Percentiles rank a stretch among this genome's conserved stretches.
Evolutionary conservation across 2,329 filamentous ascomycete species (phyloP).

Genomic region (Fusarium robinianum): DNA sequence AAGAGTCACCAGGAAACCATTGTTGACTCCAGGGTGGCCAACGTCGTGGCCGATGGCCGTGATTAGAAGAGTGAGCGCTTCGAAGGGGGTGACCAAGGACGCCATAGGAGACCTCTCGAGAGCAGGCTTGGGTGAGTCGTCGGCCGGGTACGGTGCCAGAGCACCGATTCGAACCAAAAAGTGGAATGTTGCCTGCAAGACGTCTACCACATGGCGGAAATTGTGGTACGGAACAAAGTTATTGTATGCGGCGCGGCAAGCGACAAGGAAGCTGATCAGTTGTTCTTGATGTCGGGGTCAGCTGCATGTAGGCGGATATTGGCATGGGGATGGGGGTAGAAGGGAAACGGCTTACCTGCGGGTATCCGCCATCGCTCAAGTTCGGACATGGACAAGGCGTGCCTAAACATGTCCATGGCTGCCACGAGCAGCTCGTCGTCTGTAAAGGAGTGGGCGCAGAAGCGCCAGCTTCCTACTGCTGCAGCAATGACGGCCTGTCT

Average conservation of each 20-base stretch:
- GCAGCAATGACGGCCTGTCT: slow-evolving; percentile 68
- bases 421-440: slow-evolving; percentile 90
- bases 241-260: slow-evolving; percentile 93
- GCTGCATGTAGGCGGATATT: slow-evolving; percentile 34
- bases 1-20: slow-evolving; percentile 89
- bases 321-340: slow-evolving; percentile 9
- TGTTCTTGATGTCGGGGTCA: slow-evolving; percentile 65
- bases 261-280: slow-evolving; percentile 82
- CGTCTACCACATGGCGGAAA: slow-evolving; percentile 95
- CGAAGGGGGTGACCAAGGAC: slow-evolving; percentile 78
- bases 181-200: slow-evolving; percentile 89
- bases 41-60: slow-evolving; percentile 98
- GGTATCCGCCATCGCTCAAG: slow-evolving; percentile 80
- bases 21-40: slow-evolving; percentile 96
- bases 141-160: slow-evolving; percentile 67
- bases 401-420: slow-evolving; percentile 85
- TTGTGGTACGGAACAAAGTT: slow-evolving; percentile 97
- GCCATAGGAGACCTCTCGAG: slow-evolving; percentile 68
- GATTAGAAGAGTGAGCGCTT: slow-evolving; percentile 85
- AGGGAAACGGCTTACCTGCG: slow-evolving; percentile 66
- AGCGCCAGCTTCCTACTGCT: slow-evolving; percentile 79
- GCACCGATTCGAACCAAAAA: slow-evolving; percentile 83
- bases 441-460: slow-evolving; percentile 85
- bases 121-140: slow-evolving; percentile 37
- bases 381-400: slow-evolving; percentile 81